Evolutionary conservation across 2,329 filamentous ascomycete genomes (phyloP).

Genomic region (Aschersonia sp.): DNA sequence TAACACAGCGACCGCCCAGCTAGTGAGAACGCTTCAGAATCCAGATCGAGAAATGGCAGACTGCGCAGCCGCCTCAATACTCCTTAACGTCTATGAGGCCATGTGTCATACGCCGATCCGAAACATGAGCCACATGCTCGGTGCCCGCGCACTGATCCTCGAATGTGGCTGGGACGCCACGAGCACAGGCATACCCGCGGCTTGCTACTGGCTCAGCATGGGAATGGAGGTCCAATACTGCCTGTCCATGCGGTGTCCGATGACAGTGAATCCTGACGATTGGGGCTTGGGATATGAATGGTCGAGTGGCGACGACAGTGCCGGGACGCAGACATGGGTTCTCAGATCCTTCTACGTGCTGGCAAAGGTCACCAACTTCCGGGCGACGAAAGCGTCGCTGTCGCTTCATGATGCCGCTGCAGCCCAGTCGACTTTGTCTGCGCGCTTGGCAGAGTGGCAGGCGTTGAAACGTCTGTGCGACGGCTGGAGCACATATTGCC

Average conservation of each 20-base stretch:
- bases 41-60: slow-evolving; percentile 72
- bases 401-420: slow-evolving; percentile 45
- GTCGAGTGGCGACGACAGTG: background rate
- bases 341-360: slow-evolving; percentile 81
- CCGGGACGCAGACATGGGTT: slow-evolving; percentile 42
- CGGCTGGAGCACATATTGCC: slow-evolving; percentile 65
- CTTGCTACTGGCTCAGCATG: slow-evolving; percentile 91
- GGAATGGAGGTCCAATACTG: slow-evolving; percentile 84
- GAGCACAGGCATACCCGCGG: slow-evolving; percentile 64
- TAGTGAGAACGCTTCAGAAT: slow-evolving; percentile 66
- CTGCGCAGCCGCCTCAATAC: slow-evolving; percentile 75
- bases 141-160: slow-evolving; percentile 71
- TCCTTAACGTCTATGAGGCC: slow-evolving; percentile 84
- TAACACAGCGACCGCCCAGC: slow-evolving; percentile 66
- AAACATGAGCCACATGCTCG: slow-evolving; percentile 81
- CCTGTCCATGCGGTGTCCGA: slow-evolving; percentile 73
- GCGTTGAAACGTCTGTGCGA: slow-evolving; percentile 70
- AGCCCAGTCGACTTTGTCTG: slow-evolving; percentile 48
- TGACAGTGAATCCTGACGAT: slow-evolving; percentile 78
- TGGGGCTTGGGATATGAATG: slow-evolving; percentile 76
- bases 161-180: slow-evolving; percentile 81
- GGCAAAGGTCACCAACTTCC: slow-evolving; percentile 76
- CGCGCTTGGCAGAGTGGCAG: slow-evolving; percentile 63
- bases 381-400: slow-evolving; percentile 51
- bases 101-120: slow-evolving; percentile 72